Percentiles rank a stretch among this genome's conserved stretches.
Conservation (phyloP, 1,284 basidiomycete genomes). For the Rhodotorula glutinis region DNA sequence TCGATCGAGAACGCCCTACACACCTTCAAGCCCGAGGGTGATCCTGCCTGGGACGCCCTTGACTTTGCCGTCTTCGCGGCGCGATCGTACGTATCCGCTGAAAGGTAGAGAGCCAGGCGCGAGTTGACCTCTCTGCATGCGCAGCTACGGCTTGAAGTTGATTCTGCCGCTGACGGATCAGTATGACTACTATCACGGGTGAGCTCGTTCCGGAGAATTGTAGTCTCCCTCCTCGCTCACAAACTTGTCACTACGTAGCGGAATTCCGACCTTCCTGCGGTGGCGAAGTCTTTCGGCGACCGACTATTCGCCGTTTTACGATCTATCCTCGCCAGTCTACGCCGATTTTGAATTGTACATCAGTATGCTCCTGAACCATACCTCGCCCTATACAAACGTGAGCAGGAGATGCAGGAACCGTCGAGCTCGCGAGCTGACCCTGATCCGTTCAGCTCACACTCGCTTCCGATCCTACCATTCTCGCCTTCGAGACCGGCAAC, state of each 20-base stretch:
- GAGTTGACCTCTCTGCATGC: neutral
- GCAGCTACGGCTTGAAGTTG: constrained; percentile 47
- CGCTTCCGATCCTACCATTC: constrained; percentile 35
- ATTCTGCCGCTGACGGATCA: constrained; percentile 50
- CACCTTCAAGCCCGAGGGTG: constrained; percentile 44
- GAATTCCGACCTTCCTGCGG: constrained; percentile 41
- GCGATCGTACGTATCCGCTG: constrained; percentile 16
- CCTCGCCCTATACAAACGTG: constrained; percentile 31
- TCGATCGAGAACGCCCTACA: constrained; percentile 47
- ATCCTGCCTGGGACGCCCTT: constrained; percentile 45
- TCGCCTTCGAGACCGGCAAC: constrained; percentile 50
- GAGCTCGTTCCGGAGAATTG: no score
- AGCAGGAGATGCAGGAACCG: neutral
- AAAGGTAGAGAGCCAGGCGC: neutral
- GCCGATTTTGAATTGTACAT: constrained; percentile 38
- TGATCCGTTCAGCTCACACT: constrained; percentile 20
- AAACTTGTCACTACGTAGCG: neutral
- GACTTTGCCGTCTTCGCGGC: constrained; percentile 50
- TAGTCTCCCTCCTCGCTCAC: constrained; percentile 12
- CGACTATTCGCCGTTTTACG: constrained; percentile 36
- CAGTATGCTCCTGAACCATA: constrained; percentile 30
- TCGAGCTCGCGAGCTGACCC: neutral
- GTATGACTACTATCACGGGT: constrained; percentile 43
- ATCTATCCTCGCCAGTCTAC: constrained; percentile 21
- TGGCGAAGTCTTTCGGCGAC: constrained; percentile 38